These are phyloP conservation scores for Prototheca wickerhamii DNA, from an alignment of 163 green algal species.

Conservation along the genomic window DNA sequence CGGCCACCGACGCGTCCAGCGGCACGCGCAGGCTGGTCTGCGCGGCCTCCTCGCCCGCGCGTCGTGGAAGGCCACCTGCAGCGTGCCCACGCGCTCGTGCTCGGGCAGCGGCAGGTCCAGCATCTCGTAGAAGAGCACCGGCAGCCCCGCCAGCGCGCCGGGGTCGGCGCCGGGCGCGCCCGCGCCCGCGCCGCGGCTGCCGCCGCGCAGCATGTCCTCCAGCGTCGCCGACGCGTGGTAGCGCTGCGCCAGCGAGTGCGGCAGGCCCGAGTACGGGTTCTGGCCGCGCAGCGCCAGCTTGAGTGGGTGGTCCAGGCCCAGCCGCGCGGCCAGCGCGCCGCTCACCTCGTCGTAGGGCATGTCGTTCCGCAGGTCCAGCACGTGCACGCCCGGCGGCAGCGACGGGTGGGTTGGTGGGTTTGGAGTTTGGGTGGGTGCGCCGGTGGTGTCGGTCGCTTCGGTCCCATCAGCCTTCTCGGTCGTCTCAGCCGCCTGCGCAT, in stretches of 20 bases:
- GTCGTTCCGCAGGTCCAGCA: conserved; percentile 68
- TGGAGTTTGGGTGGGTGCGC: not conserved
- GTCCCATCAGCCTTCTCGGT: too few species aligned
- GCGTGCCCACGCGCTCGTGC: conserved; percentile 77
- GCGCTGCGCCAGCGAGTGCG: conserved; percentile 54
- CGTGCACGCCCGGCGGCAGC: not conserved
- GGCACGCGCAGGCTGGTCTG: conserved; percentile 66
- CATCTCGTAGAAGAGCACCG: conserved; percentile 86
- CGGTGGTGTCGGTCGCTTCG: not conserved
- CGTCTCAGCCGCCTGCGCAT: too few species aligned
- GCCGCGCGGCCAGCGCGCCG: conserved; percentile 37
- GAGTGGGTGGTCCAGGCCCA: conserved; percentile 42
- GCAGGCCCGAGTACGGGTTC: conserved; percentile 53
- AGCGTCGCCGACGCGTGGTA: conserved; percentile 41
- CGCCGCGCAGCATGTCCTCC: conserved; percentile 45
- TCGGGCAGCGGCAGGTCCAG: conserved; percentile 87
- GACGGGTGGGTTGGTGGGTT: not conserved
- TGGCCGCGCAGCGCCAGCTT: conserved; percentile 46
- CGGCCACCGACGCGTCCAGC: conserved; percentile 52
- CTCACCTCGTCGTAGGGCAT: conserved; percentile 75
- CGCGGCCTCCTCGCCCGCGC: conserved; percentile 55
- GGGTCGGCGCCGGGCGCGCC: not conserved
- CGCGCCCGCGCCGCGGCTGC: not conserved
- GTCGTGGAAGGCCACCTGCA: conserved; percentile 45
- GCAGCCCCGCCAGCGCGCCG: not conserved